These are phyloP conservation scores for Pyrenula aspistea DNA, from an alignment of 495 filamentous ascomycete species.

Conservation along the genomic window DNA sequence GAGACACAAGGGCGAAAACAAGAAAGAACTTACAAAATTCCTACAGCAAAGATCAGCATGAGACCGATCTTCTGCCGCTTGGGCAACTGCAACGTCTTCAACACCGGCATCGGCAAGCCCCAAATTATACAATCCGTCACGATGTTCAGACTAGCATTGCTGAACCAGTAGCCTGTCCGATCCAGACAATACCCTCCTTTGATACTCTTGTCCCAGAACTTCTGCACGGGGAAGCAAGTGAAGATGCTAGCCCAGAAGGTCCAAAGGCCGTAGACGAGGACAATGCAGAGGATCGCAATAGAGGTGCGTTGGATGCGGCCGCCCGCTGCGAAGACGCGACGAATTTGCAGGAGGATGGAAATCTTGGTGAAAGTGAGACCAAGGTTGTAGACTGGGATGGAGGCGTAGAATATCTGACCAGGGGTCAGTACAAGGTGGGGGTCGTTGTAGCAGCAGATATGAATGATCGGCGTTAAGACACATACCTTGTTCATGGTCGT, in stretches of 20 bases:
- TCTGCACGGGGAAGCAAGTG: too few species aligned
- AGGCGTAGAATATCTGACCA: constrained; percentile 29
- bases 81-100: constrained; percentile 30
- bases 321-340: constrained; percentile 24
- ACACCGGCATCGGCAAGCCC: constrained; percentile 33
- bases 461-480: too few species aligned
- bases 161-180: constrained; percentile 25
- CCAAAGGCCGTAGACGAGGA: constrained; percentile 25
- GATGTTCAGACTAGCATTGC: constrained; percentile 29
- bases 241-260: constrained; percentile 21
- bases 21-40: constrained; percentile 27
- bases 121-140: constrained; percentile 35
- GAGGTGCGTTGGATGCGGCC: constrained; percentile 25
- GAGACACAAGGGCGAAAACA: constrained; percentile 16
- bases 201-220: too few species aligned
- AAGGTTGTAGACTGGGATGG: constrained; percentile 22
- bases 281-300: constrained; percentile 23
- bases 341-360: constrained; percentile 26
- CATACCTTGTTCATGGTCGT: too few species aligned
- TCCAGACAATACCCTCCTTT: too few species aligned
- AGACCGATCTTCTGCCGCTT: constrained; percentile 29
- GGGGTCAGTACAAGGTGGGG: too few species aligned
- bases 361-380: constrained; percentile 23
- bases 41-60: constrained; percentile 33
- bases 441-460: too few species aligned